These are phyloP conservation scores for Leccinum incarnatum DNA, from an alignment of 768 basidiomycete species.

Conservation along the genomic window DNA sequence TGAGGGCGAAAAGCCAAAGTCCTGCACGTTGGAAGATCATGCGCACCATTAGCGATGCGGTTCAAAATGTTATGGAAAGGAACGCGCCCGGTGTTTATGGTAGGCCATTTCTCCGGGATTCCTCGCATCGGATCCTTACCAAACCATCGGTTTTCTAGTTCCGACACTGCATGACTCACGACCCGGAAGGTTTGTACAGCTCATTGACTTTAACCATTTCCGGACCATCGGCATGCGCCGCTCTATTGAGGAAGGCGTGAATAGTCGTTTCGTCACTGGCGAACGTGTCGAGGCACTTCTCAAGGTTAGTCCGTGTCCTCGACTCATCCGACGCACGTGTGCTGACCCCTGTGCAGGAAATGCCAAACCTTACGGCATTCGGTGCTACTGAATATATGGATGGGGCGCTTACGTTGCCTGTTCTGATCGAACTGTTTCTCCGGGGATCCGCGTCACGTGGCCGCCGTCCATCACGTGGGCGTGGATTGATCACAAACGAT, in stretches of 20 bases:
- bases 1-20: slow-evolving; percentile 74
- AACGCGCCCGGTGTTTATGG: slow-evolving; percentile 71
- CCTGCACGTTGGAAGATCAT: slow-evolving; percentile 84
- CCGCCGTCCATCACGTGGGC: slow-evolving; percentile 64
- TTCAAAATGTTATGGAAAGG: slow-evolving; percentile 64
- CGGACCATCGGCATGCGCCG: slow-evolving; percentile 95
- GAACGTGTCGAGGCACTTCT: slow-evolving; percentile 76
- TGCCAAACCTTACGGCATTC: slow-evolving; percentile 80
- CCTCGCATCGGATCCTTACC: background rate
- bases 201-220: slow-evolving; percentile 95
- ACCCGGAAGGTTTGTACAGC: slow-evolving; percentile 77
- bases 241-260: slow-evolving; percentile 84
- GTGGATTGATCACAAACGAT: slow-evolving; percentile 46
- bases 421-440: slow-evolving; percentile 87
- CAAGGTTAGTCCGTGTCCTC: slow-evolving; percentile 49
- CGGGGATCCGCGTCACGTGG: slow-evolving; percentile 73
- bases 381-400: slow-evolving; percentile 99
- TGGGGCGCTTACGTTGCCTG: slow-evolving; percentile 77
- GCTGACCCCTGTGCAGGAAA: slow-evolving; percentile 55
- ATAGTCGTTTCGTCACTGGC: slow-evolving; percentile 90
- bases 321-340: background rate
- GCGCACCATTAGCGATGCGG: slow-evolving; percentile 73
- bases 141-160: slow-evolving; percentile 38
- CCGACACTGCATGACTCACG: slow-evolving; percentile 67
- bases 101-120: slow-evolving; percentile 32